Conservation (phyloP, 2,329 filamentous ascomycete species). For the Sporothrix pallida region DNA sequence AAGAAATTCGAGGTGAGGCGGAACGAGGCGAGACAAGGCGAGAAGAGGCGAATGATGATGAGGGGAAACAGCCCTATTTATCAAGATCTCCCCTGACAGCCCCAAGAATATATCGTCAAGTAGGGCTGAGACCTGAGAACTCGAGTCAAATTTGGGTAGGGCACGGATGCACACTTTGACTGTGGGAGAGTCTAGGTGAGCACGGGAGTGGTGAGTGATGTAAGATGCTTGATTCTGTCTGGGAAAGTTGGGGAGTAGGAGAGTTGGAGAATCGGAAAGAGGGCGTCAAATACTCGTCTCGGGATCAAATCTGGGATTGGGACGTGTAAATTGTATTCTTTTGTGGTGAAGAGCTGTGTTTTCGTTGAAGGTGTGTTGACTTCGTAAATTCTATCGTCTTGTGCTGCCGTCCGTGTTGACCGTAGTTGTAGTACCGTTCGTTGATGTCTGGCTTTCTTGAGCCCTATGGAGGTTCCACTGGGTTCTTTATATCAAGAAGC, state of each 20-base stretch:
- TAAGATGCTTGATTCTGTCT: not conserved
- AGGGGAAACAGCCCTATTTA: not conserved
- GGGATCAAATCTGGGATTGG: too few relatives aligned
- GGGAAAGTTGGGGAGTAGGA: not conserved
- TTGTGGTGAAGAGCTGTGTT: not conserved
- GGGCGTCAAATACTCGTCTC: too few relatives aligned
- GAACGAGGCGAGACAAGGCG: not conserved
- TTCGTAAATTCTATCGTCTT: not conserved
- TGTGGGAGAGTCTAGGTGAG: not conserved
- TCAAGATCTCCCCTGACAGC: not conserved
- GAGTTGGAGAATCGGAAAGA: not conserved
- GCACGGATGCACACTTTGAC: not conserved
- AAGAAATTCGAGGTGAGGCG: not conserved
- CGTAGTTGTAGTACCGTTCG: not conserved
- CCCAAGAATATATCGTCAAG: not conserved
- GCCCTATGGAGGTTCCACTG: not conserved
- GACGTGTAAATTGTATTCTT: not conserved
- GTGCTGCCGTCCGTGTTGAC: not conserved
- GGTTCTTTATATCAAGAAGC: constrained; percentile 5
- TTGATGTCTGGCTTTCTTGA: not conserved
- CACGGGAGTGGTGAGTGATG: not conserved
- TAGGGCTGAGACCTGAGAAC: not conserved
- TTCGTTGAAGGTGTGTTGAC: too few relatives aligned
- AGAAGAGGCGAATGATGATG: not conserved
- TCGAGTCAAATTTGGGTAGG: not conserved